These are phyloP conservation scores for Paecilomyces fulvus DNA, from an alignment of 2,329 filamentous ascomycete genomes.

Conservation along the genomic window DNA sequence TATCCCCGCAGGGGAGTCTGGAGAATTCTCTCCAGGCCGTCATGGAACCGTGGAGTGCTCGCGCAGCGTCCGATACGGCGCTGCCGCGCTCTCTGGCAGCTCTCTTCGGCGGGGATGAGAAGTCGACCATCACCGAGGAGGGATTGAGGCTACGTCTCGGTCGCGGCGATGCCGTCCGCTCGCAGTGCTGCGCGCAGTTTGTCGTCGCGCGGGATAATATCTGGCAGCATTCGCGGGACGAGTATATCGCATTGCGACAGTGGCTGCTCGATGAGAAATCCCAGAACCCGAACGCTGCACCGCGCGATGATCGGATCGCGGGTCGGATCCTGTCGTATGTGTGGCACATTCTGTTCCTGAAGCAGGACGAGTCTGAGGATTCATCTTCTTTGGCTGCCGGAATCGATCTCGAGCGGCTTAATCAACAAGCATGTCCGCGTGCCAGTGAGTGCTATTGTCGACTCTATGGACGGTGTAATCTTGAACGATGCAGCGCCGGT, in stretches of 20 bases:
- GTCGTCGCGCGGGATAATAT: conserved; percentile 42
- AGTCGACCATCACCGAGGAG: conserved; percentile 18
- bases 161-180: conserved; percentile 35
- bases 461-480: conserved; percentile 34
- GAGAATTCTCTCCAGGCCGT: conserved; percentile 31
- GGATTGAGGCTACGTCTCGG: conserved; percentile 22
- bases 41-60: conserved; percentile 37
- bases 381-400: conserved; percentile 2
- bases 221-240: conserved; percentile 40
- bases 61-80: conserved; percentile 30
- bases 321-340: conserved; percentile 42
- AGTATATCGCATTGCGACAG: conserved; percentile 46
- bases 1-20: conserved; percentile 33
- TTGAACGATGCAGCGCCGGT: conserved; percentile 24
- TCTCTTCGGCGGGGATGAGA: conserved; percentile 30
- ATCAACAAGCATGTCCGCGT: conserved; percentile 27
- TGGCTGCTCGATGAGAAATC: conserved; percentile 41
- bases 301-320: conserved; percentile 34
- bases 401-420: conserved; percentile 30
- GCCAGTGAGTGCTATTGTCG: conserved; percentile 39
- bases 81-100: conserved; percentile 25
- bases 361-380: conserved; percentile 5
- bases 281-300: conserved; percentile 21
- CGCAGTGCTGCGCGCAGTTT: conserved; percentile 51
- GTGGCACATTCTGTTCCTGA: conserved; percentile 43